Evolutionary conservation across 2,329 filamentous ascomycete genomes (phyloP).

Genomic region (Exserohilum rostratum): DNA sequence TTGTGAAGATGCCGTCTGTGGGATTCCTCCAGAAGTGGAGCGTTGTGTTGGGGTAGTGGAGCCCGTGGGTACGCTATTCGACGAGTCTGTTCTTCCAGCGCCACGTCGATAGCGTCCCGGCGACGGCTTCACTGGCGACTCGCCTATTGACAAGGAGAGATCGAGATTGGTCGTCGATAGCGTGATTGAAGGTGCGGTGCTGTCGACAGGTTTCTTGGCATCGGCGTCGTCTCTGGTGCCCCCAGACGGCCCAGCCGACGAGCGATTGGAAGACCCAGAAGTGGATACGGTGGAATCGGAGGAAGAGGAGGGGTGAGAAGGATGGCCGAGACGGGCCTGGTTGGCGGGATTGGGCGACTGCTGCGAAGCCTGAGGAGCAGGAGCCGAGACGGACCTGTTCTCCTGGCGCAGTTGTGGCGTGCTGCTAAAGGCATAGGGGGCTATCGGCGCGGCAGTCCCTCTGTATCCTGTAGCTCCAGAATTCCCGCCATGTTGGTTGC

Average conservation of each 20-base stretch:
- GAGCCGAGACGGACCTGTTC: slow-evolving; percentile 61
- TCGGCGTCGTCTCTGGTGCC: slow-evolving; percentile 59
- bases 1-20: slow-evolving; percentile 58
- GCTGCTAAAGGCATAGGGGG: slow-evolving; percentile 58
- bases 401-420: slow-evolving; percentile 64
- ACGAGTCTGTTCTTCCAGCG: slow-evolving; percentile 61
- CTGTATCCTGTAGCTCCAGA: slow-evolving; percentile 50
- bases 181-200: slow-evolving; percentile 56
- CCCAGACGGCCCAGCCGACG: slow-evolving; percentile 41
- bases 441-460: slow-evolving; percentile 53
- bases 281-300: slow-evolving; percentile 55
- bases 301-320: slow-evolving; percentile 49
- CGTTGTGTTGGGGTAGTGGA: slow-evolving; percentile 41
- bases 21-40: slow-evolving; percentile 46
- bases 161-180: slow-evolving; percentile 60
- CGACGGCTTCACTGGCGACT: slow-evolving; percentile 68
- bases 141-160: slow-evolving; percentile 61
- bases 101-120: slow-evolving; percentile 84
- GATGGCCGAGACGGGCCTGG: slow-evolving; percentile 42
- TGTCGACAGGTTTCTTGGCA: slow-evolving; percentile 44
- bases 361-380: slow-evolving; percentile 51
- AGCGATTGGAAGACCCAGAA: slow-evolving; percentile 58
- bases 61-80: slow-evolving; percentile 41
- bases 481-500: slow-evolving; percentile 52
- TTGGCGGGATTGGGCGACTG: slow-evolving; percentile 33